Evolutionary conservation across 257 asterid species (phyloP), one percentile per base, ranked within the genome.

Genomic region (Rauvolfia tetraphylla): DNA sequence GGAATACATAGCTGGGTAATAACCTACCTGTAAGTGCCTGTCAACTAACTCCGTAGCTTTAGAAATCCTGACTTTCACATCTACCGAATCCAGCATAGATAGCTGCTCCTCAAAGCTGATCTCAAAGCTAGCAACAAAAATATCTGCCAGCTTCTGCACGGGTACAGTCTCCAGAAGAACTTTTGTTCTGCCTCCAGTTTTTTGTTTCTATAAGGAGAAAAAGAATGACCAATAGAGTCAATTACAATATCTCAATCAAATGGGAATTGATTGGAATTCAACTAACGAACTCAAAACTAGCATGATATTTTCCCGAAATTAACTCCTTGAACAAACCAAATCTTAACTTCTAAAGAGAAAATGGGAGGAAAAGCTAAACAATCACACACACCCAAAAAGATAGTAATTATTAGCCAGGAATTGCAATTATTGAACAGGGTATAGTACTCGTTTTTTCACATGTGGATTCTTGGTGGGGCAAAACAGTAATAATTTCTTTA

Each of bases 81-180:
- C 99, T 81, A 93, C 95, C n/a, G 98, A 90, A 79, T 95, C 99
- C 84, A 95, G 82, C 97, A 93, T 95, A 84, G 90, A 86, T 74
- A 93, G 80, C 84, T 95, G 99, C 89, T 95, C 99, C 78, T 95
- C 97, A 61, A 95, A 95, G 90, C 96, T 91, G 84, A 95, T 93
- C 79, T 95, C 99, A 69, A 93, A 95, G 87, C 99, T 95, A 81
- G 99, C 97, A 29, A 93, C 99, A 84, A 95, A 95, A 57, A 95
- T 95, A 86, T 95, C 98, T 83, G 99, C 99, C 87, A 95, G 85
- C 83, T 93, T 93, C 86, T 93, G 98, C 75, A 95, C 93, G 48
- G 97, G 99, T 81, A 95, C 97, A 54, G 97, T 95, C 87, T 95
- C 99, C 83, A 95, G 87, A 79, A 95, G 97, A 82, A 89, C 96